Percentiles rank a stretch among this genome's conserved stretches.
phyloP scores from a whole-genome alignment of 2,329 filamentous ascomycete genomes.

The Trichoderma asperellum region DNA sequence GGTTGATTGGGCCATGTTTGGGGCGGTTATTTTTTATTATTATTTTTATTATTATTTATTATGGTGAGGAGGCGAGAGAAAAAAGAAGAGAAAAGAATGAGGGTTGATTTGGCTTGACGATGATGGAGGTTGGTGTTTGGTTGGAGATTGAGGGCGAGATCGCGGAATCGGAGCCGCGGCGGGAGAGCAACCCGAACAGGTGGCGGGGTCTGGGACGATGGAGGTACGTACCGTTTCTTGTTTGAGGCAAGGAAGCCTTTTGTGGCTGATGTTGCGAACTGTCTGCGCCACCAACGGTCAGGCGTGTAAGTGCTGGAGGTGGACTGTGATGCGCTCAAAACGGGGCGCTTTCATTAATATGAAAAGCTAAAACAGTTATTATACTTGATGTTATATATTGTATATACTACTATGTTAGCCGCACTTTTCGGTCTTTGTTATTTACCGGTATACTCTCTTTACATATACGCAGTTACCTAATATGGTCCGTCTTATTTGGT shows the following conservation, averaged over 20 bases:
- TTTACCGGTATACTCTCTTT: not conserved
- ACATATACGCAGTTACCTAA: not conserved
- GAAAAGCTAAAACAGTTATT: too few species aligned
- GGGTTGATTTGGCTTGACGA: not conserved
- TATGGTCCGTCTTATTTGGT: not conserved
- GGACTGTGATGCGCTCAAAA: too few species aligned
- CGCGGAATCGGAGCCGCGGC: slow-evolving; percentile 17
- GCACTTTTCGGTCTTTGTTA: too few species aligned
- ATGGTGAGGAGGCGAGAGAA: not conserved
- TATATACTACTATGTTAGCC: too few species aligned
- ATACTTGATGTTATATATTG: too few species aligned
- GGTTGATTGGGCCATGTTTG: slow-evolving; percentile 60
- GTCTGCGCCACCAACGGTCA: not conserved
- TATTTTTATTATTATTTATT: too few species aligned
- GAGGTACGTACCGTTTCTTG: not conserved
- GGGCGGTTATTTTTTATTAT: not conserved
- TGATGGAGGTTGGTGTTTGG: not conserved
- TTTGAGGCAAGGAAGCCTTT: too few species aligned
- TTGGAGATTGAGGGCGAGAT: not conserved
- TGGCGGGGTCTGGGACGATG: slow-evolving; percentile 13
- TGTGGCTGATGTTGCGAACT: not conserved
- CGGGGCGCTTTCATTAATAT: too few species aligned
- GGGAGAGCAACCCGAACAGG: not conserved
- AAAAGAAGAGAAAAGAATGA: not conserved
- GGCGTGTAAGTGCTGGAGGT: too few species aligned